Base-by-base conservation (phyloP, 139 green algal genomes). In the Closterium sp. region DNA sequence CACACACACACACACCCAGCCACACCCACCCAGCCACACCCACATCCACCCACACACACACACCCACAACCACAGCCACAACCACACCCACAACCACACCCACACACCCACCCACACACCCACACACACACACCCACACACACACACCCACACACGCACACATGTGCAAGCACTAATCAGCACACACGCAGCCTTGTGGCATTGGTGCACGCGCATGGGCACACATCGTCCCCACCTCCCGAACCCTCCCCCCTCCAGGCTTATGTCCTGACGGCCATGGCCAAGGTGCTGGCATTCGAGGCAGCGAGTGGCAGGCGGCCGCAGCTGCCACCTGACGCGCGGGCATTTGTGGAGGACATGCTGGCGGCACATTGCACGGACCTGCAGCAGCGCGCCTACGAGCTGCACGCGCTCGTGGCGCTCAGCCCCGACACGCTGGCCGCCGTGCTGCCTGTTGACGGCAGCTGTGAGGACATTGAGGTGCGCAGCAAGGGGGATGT, bases 361-460 rank as follows among this genome's bases (percentile, higher is more conserved):
- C 34, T 31, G 9, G 88, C 33, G 16, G 91, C 69, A 4, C 87
- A 81, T 16, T 93, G 36, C 19, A 94, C 96, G 76, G 96, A 98
- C 92, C 93, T 98, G 90, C 97, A 99, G 96, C 97, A 98, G 93
- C 93, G 96, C 10, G 97, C 97, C 25, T 94, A 97, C 28, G 97
- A 99, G 95, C 93, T 98, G 38, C 87, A 94, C 86, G 95, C 96
- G 4, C 94, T 99, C 87, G 91, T 97, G 8, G 85, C n/a, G 8
- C 32, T 93, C 84, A 31, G 32, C 76, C 64, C 85, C 10, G 88
- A 84, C 33, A 83, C 95, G 38, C 85, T 95, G 30, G 88, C 92
- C 2, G 93, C 91, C 3, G 96, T 93, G 84, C 91, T 99, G 91
- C 97, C 97, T 0, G 38, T 69, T 1, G 96, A 98, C 69, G 95